These are phyloP conservation scores for Penicillium steckii DNA, from an alignment of 495 filamentous ascomycete species.

Conservation along the genomic window DNA sequence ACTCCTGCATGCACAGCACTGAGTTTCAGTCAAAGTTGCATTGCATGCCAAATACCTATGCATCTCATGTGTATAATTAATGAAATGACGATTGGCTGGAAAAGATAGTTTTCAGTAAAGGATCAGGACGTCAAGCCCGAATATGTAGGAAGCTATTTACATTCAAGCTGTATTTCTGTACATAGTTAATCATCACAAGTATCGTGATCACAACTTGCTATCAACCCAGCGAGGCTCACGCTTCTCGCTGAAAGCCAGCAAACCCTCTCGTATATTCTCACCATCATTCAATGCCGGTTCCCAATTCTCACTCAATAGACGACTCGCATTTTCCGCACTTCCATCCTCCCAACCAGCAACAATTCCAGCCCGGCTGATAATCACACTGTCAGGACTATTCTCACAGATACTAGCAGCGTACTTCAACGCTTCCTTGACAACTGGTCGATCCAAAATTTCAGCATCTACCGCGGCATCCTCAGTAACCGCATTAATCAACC, in stretches of 20 bases:
- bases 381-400: conserved; percentile 66
- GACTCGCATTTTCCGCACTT: conserved; percentile 53
- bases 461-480: conserved; percentile 29
- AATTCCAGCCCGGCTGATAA: conserved; percentile 60
- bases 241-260: conserved; percentile 72
- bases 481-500: conserved; percentile 61
- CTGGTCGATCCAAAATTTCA: conserved; percentile 11
- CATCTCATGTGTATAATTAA: not conserved
- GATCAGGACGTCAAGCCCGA: no score
- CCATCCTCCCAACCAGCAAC: conserved; percentile 62
- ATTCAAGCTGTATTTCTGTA: not conserved
- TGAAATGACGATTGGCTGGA: not conserved
- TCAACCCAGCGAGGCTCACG: conserved; percentile 65
- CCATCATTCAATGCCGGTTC: conserved; percentile 58
- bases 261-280: conserved; percentile 69
- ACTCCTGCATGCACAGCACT: not conserved
- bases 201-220: conserved; percentile 58
- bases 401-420: conserved; percentile 22
- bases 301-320: conserved; percentile 15
- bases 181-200: not conserved
- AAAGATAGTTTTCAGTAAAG: no score
- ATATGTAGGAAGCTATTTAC: no score
- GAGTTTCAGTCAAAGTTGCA: not conserved
- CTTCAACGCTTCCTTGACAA: conserved; percentile 49
- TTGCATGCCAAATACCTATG: not conserved